phyloP scores from a whole-genome alignment of 805 yeast genomes.

The Metschnikowia chrysomelidarum region DNA sequence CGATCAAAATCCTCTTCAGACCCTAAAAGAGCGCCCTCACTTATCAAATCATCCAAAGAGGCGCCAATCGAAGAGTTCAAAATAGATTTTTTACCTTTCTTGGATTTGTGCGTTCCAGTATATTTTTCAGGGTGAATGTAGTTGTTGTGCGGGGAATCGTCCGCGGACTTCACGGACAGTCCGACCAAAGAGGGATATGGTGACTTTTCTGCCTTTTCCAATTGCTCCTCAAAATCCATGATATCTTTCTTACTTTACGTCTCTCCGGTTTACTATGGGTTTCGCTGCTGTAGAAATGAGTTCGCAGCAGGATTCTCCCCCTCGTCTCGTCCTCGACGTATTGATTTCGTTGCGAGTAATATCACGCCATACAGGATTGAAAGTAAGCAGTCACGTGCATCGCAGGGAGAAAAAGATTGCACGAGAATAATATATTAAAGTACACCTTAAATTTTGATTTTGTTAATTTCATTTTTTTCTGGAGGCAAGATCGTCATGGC shows the following conservation, averaged over 20 bases:
- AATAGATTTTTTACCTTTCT: conserved; percentile 16
- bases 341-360: no score
- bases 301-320: no score
- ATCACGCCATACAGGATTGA: conserved; percentile 7
- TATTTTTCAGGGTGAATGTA: conserved; percentile 46
- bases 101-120: conserved; percentile 24
- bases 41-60: conserved; percentile 49
- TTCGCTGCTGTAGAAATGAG: no score
- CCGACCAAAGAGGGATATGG: conserved; percentile 54
- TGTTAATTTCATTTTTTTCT: no score
- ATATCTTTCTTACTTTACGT: not conserved
- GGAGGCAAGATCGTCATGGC: no score
- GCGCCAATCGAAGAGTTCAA: conserved; percentile 45
- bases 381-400: conserved; percentile 8
- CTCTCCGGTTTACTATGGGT: no score
- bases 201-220: conserved; percentile 50
- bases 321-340: no score
- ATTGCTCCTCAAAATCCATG: conserved; percentile 33
- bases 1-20: conserved; percentile 53
- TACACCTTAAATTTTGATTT: no score
- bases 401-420: no score
- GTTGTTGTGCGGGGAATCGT: conserved; percentile 44
- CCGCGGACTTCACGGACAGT: conserved; percentile 47
- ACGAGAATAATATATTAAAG: no score
- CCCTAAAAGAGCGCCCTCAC: conserved; percentile 45